phyloP scores from a whole-genome alignment of 2,329 filamentous ascomycete species.

The Alternaria consortialis region DNA sequence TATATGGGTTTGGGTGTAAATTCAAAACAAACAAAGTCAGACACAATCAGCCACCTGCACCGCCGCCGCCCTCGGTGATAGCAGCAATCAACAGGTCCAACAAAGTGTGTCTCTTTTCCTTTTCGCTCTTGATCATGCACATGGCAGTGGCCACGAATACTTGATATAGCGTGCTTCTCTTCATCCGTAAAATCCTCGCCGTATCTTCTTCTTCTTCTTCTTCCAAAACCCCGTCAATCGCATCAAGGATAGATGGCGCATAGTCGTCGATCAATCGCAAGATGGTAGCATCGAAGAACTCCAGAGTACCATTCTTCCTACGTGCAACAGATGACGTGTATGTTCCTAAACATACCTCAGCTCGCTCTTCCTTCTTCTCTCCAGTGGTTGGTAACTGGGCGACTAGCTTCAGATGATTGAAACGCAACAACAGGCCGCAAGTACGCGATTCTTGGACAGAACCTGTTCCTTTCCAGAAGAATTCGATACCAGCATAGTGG shows the following conservation, averaged over 20 bases:
- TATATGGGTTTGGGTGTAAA: background rate
- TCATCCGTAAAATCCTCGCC: constrained; percentile 20
- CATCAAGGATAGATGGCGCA: background rate
- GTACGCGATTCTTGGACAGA: constrained; percentile 32
- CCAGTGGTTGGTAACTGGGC: constrained; percentile 12
- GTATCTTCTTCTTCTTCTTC: background rate
- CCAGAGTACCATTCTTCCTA: constrained; percentile 38
- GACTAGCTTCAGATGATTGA: constrained; percentile 46
- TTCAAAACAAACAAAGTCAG: background rate
- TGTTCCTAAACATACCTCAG: constrained; percentile 40
- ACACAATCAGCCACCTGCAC: constrained; percentile 4
- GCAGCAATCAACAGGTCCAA: constrained; percentile 15
- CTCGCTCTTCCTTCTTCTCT: background rate
- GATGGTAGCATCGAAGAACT: constrained; percentile 38
- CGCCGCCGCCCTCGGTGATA: constrained; percentile 22
- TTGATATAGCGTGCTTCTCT: constrained; percentile 37
- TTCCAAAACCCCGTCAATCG: background rate
- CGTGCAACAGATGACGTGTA: constrained; percentile 38
- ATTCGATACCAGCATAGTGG: constrained; percentile 36
- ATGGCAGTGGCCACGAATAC: constrained; percentile 44
- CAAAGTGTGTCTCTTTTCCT: constrained; percentile 44
- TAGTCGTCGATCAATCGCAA: constrained; percentile 21
- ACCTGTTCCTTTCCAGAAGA: constrained; percentile 48
- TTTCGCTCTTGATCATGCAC: constrained; percentile 46
- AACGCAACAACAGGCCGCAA: constrained; percentile 35